These are phyloP conservation scores for Nicotiana rustica DNA, from an alignment of 305 asterid genomes.

Conservation along the genomic window DNA sequence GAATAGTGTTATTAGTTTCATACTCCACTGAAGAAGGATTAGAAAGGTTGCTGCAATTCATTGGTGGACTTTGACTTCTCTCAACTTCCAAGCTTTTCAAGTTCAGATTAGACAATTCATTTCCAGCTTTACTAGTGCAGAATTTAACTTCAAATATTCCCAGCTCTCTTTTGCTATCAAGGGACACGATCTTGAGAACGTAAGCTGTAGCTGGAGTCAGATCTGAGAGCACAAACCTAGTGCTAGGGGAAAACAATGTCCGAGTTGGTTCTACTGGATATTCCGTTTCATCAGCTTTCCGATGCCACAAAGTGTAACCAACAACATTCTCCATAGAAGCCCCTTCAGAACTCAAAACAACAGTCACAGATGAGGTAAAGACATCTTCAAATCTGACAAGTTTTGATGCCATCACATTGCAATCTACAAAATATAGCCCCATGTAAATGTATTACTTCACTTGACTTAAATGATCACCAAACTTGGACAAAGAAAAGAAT, in stretches of 20 bases:
- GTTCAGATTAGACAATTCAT: conserved; percentile 43
- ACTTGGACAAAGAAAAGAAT: conserved; percentile 30
- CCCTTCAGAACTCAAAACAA: conserved; percentile 53
- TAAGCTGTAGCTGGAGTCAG: conserved; percentile 65
- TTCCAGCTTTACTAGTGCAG: conserved; percentile 50
- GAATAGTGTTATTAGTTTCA: conserved; percentile 62
- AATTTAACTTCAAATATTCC: conserved; percentile 55
- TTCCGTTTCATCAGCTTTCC: conserved; percentile 60
- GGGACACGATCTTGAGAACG: conserved; percentile 59
- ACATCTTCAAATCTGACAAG: conserved; percentile 66
- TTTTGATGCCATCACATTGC: conserved; percentile 49
- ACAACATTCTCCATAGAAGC: conserved; percentile 47
- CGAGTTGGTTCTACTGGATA: conserved; percentile 70
- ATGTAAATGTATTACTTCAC: conserved; percentile 22
- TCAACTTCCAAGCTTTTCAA: conserved; percentile 56
- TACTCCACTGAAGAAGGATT: conserved; percentile 89
- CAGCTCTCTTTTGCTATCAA: conserved; percentile 53
- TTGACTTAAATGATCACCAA: conserved; percentile 31
- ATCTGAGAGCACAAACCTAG: conserved; percentile 61
- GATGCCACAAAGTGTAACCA: conserved; percentile 71
- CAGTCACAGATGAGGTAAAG: conserved; percentile 55
- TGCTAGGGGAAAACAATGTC: conserved; percentile 57
- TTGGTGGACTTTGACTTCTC: conserved; percentile 67
- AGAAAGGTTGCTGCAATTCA: conserved; percentile 78
- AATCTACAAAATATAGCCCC: conserved; percentile 52